phyloP scores from a whole-genome alignment of 805 yeast genomes.

The Lipomyces chichibuensis region DNA sequence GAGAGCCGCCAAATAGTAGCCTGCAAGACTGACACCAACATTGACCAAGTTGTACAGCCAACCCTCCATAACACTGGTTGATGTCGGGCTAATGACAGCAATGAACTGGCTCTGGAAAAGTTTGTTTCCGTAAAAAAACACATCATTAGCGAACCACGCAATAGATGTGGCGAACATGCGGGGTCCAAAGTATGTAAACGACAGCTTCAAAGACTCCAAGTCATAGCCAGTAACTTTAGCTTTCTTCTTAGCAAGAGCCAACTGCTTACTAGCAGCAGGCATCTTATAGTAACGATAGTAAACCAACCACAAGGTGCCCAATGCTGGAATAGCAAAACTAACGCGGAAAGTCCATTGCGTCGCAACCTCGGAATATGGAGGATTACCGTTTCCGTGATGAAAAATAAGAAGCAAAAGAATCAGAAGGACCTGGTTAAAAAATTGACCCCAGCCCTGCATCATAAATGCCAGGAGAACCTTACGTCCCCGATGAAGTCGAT shows the following conservation, averaged over 20 bases:
- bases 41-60: constrained; percentile 51
- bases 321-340: constrained; percentile 46
- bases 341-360: constrained; percentile 49
- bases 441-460: constrained; percentile 46
- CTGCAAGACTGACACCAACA: constrained; percentile 62
- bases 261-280: constrained; percentile 43
- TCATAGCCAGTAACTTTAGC: constrained; percentile 47
- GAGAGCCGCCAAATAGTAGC: constrained; percentile 62
- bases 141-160: constrained; percentile 67
- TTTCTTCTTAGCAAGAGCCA: constrained; percentile 42
- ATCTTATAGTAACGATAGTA: constrained; percentile 47
- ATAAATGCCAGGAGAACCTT: constrained; percentile 45
- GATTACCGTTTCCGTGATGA: constrained; percentile 42
- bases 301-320: constrained; percentile 47
- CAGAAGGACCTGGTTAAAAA: constrained; percentile 42
- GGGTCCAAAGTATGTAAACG: constrained; percentile 41
- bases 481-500: constrained; percentile 48
- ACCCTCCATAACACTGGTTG: constrained; percentile 56
- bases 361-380: constrained; percentile 43
- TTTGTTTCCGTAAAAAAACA: constrained; percentile 67
- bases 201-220: constrained; percentile 40
- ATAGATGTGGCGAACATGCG: constrained; percentile 54
- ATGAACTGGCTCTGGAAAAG: constrained; percentile 50
- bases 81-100: constrained; percentile 51
- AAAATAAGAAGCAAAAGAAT: constrained; percentile 39